Conservation (phyloP, 805 yeast species). For the Sungouiozyma intestinalis region DNA sequence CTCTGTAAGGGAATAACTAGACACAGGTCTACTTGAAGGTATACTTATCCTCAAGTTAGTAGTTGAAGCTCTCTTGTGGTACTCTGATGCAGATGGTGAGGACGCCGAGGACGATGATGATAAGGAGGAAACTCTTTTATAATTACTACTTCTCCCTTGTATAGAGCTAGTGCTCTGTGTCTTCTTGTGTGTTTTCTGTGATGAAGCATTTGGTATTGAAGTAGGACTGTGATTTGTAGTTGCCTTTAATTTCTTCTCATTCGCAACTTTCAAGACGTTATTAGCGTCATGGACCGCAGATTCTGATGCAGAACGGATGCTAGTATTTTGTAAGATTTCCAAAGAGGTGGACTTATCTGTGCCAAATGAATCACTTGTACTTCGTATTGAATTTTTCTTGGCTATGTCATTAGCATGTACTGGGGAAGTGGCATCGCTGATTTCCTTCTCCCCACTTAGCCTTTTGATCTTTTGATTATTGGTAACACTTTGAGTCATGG, state of each 20-base stretch:
- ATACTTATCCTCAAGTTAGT: background rate
- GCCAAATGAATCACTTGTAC: background rate
- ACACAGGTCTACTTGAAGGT: constrained; percentile 10
- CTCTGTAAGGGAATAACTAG: constrained; percentile 21
- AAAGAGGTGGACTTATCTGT: background rate
- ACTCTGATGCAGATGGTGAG: constrained; percentile 1
- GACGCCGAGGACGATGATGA: constrained; percentile 8
- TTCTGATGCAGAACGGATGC: constrained; percentile 22
- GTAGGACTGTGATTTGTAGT: background rate
- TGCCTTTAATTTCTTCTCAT: constrained; percentile 11
- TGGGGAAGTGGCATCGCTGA: background rate
- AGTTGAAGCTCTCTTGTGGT: background rate
- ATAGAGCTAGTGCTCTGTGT: constrained; percentile 25
- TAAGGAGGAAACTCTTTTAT: constrained; percentile 20
- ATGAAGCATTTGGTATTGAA: constrained; percentile 18
- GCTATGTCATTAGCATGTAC: background rate
- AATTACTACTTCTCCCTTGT: constrained; percentile 28
- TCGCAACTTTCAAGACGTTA: constrained; percentile 4
- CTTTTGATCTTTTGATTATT: constrained; percentile 9
- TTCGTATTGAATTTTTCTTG: background rate
- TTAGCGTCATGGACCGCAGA: constrained; percentile 11
- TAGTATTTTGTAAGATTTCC: constrained; percentile 3
- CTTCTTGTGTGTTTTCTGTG: constrained; percentile 17
- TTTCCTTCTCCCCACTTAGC: background rate
- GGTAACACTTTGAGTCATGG: constrained; percentile 29